A percentile compares a stretch with the other conserved stretches of the same genome.
Evolutionary conservation across 345 rosid genomes (phyloP).

Genomic region (Salix suchowensis): DNA sequence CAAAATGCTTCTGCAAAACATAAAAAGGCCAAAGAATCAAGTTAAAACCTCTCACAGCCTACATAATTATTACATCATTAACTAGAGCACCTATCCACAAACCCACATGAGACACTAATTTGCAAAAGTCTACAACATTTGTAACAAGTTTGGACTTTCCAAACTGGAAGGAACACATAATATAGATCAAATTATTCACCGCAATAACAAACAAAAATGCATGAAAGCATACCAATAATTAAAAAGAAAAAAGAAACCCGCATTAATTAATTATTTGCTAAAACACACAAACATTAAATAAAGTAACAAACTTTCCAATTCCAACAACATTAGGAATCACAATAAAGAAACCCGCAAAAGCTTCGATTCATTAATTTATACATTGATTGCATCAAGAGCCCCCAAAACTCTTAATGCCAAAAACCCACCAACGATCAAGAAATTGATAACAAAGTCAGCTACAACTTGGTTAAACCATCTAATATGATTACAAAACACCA

Average conservation of each 20-base stretch:
- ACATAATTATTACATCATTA: neutral
- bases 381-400: constrained; percentile 10
- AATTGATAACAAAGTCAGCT: neutral
- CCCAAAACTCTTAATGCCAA: neutral
- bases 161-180: neutral
- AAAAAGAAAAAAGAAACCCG: neutral
- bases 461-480: neutral
- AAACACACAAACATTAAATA: neutral
- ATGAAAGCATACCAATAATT: neutral
- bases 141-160: constrained; percentile 6
- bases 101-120: neutral
- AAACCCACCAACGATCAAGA: neutral
- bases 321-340: neutral
- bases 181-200: neutral
- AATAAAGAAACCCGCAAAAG: neutral
- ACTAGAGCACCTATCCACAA: neutral
- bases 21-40: constrained; percentile 1
- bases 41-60: neutral
- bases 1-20: constrained; percentile 39
- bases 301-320: neutral
- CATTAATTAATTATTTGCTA: neutral
- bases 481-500: neutral
- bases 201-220: neutral
- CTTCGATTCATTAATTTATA: neutral
- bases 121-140: neutral